A percentile compares a stretch with the other conserved stretches of the same genome.
phyloP scores from a whole-genome alignment of 202 grass and related monocot species.

The Saccharum hybrid region DNA sequence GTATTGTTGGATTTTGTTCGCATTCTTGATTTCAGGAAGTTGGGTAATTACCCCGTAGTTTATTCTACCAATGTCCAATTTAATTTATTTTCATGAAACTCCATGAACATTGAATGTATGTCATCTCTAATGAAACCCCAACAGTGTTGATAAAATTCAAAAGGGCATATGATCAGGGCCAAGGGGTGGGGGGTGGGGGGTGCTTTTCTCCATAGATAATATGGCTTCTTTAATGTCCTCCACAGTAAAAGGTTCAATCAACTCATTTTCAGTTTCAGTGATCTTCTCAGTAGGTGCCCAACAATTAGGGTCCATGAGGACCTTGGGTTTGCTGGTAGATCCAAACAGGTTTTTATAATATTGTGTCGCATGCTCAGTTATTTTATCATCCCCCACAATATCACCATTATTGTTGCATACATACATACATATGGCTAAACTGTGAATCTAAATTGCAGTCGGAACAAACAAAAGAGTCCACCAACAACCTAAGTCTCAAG shows the following conservation, averaged over 20 bases:
- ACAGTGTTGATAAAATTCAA: neutral
- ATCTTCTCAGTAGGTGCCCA: neutral
- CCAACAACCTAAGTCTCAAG: neutral
- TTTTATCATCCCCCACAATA: neutral
- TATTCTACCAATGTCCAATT: neutral
- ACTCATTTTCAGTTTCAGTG: neutral
- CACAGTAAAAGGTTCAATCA: neutral
- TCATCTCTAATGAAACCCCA: too few relatives aligned
- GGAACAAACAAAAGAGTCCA: neutral
- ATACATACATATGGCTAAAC: neutral
- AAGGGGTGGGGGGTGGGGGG: too few relatives aligned
- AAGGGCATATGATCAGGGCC: neutral
- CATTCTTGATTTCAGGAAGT: neutral
- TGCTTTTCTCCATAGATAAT: too few relatives aligned
- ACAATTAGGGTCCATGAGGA: neutral
- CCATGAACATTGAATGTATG: neutral
- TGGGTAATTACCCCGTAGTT: neutral
- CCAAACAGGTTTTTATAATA: neutral
- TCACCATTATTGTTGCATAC: neutral
- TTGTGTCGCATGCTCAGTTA: neutral
- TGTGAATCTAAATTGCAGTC: constrained; percentile 19
- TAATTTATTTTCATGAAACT: neutral
- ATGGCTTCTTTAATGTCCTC: too few relatives aligned
- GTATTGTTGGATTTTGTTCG: neutral
- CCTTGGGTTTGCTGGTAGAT: neutral